These are phyloP conservation scores for Solanum commersonii DNA, from an alignment of 257 asterid genomes.

Conservation along the genomic window DNA sequence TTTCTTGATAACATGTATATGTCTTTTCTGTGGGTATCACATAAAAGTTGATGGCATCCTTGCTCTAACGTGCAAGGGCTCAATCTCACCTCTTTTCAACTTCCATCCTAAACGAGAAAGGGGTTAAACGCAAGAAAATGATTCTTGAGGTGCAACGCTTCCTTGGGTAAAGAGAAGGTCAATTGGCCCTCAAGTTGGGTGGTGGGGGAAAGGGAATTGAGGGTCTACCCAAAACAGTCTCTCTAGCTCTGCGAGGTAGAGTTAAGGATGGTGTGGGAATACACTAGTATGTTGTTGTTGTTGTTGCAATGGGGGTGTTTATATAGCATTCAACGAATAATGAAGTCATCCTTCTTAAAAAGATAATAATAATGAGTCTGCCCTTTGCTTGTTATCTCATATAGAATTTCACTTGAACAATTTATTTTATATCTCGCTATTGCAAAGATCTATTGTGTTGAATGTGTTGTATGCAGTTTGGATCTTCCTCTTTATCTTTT, in stretches of 20 bases:
- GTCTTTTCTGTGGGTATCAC: not conserved
- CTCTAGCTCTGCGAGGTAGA: not conserved
- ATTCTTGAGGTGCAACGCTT: not conserved
- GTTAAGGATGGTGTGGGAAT: not conserved
- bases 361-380: not conserved
- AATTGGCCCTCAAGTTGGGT: not conserved
- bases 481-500: not conserved
- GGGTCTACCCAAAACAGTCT: not conserved
- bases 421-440: not conserved
- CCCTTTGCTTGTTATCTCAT: not conserved
- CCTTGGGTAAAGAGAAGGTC: not conserved
- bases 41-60: not conserved
- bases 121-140: not conserved
- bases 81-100: not conserved
- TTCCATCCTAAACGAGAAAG: not conserved
- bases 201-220: not conserved
- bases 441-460: not conserved
- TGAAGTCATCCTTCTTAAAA: not conserved
- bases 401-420: not conserved
- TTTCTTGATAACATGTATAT: too few species aligned
- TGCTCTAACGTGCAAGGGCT: not conserved
- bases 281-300: not conserved
- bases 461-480: not conserved
- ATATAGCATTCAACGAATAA: not conserved
- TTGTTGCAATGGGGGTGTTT: not conserved